Evolutionary conservation across 2,329 filamentous ascomycete genomes (phyloP).

Genomic region (Xylariales sp.): DNA sequence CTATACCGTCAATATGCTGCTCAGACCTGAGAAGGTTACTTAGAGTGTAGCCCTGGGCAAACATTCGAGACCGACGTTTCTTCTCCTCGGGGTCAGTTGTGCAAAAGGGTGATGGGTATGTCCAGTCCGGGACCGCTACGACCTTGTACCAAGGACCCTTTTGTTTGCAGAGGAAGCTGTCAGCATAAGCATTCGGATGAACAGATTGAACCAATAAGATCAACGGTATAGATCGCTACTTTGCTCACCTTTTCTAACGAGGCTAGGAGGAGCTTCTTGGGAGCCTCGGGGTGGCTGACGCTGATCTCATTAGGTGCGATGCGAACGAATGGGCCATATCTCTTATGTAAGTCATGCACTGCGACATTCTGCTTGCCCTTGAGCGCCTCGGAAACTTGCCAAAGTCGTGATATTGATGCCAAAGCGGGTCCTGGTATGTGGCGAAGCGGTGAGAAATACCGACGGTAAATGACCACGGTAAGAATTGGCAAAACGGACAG

Average conservation of each 20-base stretch:
- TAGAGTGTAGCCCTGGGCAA: slow-evolving; percentile 24
- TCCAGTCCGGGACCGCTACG: slow-evolving; percentile 32
- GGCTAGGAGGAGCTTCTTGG: slow-evolving; percentile 28
- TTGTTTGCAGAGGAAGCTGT: neutral
- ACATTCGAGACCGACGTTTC: slow-evolving; percentile 24
- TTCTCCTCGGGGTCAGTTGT: slow-evolving; percentile 28
- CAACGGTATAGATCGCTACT: too few species aligned
- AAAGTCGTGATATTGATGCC: slow-evolving; percentile 33
- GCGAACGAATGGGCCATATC: slow-evolving; percentile 36
- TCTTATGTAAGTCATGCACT: slow-evolving; percentile 29
- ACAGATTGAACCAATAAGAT: neutral
- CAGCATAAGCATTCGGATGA: too few species aligned
- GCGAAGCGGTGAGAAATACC: slow-evolving; percentile 6
- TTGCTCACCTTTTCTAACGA: slow-evolving; percentile 24
- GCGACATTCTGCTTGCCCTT: slow-evolving; percentile 32
- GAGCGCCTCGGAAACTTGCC: slow-evolving; percentile 31
- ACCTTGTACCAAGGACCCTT: slow-evolving; percentile 28
- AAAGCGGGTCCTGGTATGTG: slow-evolving; percentile 35
- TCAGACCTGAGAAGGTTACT: slow-evolving; percentile 23
- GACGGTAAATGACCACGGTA: too few species aligned
- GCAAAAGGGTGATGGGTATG: slow-evolving; percentile 34
- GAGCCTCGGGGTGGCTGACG: slow-evolving; percentile 33
- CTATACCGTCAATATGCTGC: slow-evolving; percentile 9
- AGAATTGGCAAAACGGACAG: too few species aligned
- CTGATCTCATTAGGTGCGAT: slow-evolving; percentile 38